Conservation (phyloP, 768 basidiomycete genomes). For the Cystofilobasidium bisporidii region DNA sequence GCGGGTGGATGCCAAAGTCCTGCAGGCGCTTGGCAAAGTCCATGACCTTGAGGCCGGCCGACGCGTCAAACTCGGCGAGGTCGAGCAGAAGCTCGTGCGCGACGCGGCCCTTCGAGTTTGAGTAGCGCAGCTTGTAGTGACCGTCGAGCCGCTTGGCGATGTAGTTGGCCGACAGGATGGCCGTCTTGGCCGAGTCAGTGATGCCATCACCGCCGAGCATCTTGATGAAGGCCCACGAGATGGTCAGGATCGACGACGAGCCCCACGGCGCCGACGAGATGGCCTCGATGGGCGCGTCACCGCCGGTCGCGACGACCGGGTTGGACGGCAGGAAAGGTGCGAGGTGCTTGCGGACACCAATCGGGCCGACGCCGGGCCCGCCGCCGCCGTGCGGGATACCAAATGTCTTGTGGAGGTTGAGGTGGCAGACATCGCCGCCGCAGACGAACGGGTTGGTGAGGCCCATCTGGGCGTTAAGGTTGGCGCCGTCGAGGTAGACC, state of each 20-base stretch:
- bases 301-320: conserved; percentile 58
- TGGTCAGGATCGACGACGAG: conserved; percentile 64
- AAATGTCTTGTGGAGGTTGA: conserved; percentile 97
- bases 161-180: conserved; percentile 92
- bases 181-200: conserved; percentile 69
- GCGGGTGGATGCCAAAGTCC: conserved; percentile 92
- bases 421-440: conserved; percentile 94
- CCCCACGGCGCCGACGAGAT: conserved; percentile 89
- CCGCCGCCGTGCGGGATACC: conserved; percentile 97
- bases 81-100: conserved; percentile 96
- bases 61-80: conserved; percentile 85
- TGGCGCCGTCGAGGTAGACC: conserved; percentile 94
- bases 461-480: conserved; percentile 87
- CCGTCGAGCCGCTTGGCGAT: conserved; percentile 79
- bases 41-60: conserved; percentile 73
- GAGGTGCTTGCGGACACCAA: conserved; percentile 87
- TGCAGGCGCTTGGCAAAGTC: conserved; percentile 92
- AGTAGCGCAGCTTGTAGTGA: conserved; percentile 78
- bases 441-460: conserved; percentile 79
- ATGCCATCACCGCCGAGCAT: conserved; percentile 97
- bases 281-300: conserved; percentile 66
- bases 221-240: conserved; percentile 70
- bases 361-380: conserved; percentile 80
- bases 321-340: conserved; percentile 90
- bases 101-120: conserved; percentile 80